A percentile compares a stretch with the other conserved stretches of the same genome.
Conservation (phyloP, 352 stramenopile species). For the Phytophthora fragariaefolia region DNA sequence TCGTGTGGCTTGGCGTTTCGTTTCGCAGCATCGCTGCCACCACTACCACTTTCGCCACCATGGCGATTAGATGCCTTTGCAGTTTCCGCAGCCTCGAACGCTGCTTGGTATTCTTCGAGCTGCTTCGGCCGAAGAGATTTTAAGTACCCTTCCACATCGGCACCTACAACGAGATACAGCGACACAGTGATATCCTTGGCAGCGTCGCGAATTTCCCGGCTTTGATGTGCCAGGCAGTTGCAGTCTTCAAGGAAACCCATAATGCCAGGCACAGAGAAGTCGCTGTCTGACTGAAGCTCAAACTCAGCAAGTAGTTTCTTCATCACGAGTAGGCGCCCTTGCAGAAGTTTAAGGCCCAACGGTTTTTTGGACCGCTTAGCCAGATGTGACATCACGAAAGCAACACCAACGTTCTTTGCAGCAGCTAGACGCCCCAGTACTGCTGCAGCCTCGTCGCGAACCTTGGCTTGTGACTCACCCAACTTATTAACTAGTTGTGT, state of each 20-base stretch:
- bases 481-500: constrained; percentile 84
- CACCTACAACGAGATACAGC: constrained; percentile 64
- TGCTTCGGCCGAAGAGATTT: constrained; percentile 90
- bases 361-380: constrained; percentile 80
- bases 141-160: constrained; percentile 79
- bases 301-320: constrained; percentile 68
- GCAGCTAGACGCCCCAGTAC: constrained; percentile 54
- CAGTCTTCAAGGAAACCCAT: constrained; percentile 86
- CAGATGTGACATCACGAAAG: constrained; percentile 65
- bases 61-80: constrained; percentile 39
- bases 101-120: constrained; percentile 90
- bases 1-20: constrained; percentile 20
- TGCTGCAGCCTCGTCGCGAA: constrained; percentile 70
- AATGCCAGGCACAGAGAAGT: constrained; percentile 65
- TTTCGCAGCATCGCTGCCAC: constrained; percentile 10
- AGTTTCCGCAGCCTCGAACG: constrained; percentile 77
- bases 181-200: constrained; percentile 89
- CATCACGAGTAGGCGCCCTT: constrained; percentile 64
- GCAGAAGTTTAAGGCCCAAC: constrained; percentile 73
- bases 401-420: constrained; percentile 72
- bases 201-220: constrained; percentile 87
- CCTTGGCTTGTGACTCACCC: constrained; percentile 72
- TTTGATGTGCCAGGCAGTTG: constrained; percentile 89
- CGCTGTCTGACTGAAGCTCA: constrained; percentile 51
- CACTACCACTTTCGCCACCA: constrained; percentile 1